Conservation (phyloP, 2,329 filamentous ascomycete species). For the Intubia oerlemansii region DNA sequence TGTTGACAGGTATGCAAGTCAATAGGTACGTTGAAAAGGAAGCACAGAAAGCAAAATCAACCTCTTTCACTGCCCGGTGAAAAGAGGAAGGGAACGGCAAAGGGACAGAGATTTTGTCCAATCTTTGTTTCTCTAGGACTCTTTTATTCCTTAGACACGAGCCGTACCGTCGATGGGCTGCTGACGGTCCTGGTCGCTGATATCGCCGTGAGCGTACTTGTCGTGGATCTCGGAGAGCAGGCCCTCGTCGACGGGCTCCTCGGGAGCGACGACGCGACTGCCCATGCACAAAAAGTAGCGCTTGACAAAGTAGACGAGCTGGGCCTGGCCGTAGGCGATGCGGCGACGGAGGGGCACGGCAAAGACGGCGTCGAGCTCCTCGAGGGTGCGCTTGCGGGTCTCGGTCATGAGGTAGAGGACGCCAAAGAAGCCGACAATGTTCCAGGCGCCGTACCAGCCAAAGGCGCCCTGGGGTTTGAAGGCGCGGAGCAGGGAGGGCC, state of each 20-base stretch:
- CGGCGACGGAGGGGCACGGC: conserved; percentile 10
- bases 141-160: conserved; percentile 3
- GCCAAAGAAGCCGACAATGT: conserved; percentile 22
- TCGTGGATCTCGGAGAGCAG: conserved; percentile 1
- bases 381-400: conserved; percentile 18
- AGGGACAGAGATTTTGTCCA: no score
- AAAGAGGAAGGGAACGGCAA: no score
- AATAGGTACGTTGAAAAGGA: no score
- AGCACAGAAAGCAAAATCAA: no score
- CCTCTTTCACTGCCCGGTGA: no score
- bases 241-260: conserved; percentile 4
- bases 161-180: conserved; percentile 3
- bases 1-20: no score
- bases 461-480: conserved; percentile 26
- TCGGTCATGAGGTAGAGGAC: conserved; percentile 19
- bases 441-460: conserved; percentile 26
- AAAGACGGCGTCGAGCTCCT: conserved; percentile 18
- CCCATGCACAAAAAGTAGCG: conserved; percentile 6
- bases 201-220: no score
- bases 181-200: no score
- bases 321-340: conserved; percentile 8
- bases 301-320: conserved; percentile 7
- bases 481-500: conserved; percentile 21
- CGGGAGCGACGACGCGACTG: conserved; percentile 1
- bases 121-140: no score